A percentile compares a stretch with the other conserved stretches of the same genome.
These are phyloP conservation scores for Pseudonitzschia pungens DNA, from an alignment of 108 stramenopile genomes.

Conservation along the genomic window DNA sequence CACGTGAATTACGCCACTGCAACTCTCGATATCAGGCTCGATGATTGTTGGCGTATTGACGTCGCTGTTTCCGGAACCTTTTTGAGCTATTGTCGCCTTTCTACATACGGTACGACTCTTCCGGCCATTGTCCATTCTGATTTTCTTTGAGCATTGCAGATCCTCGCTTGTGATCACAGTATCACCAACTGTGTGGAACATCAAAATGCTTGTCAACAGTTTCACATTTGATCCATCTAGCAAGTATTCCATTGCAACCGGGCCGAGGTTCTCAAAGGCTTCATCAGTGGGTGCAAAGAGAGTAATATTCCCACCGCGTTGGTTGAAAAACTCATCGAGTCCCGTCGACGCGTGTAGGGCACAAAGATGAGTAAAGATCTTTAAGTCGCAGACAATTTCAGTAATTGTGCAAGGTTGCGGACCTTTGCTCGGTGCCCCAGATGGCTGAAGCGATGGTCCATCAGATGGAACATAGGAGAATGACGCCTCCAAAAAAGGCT, in stretches of 20 bases:
- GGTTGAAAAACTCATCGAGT: slow-evolving; percentile 1
- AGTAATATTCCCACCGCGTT: slow-evolving; percentile 13
- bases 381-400: background rate
- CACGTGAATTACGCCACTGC: slow-evolving; percentile 11
- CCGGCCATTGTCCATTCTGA: slow-evolving; percentile 43
- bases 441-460: background rate
- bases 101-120: slow-evolving; percentile 31
- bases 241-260: background rate
- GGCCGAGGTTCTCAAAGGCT: slow-evolving; percentile 39
- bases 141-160: slow-evolving; percentile 19
- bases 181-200: slow-evolving; percentile 22
- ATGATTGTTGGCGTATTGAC: slow-evolving; percentile 5
- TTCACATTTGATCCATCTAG: slow-evolving; percentile 10
- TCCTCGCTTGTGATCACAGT: background rate
- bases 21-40: slow-evolving; percentile 12
- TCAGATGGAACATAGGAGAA: background rate
- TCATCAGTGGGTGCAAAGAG: slow-evolving; percentile 53
- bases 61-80: slow-evolving; percentile 22
- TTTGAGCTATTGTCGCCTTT: slow-evolving; percentile 7
- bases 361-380: slow-evolving; percentile 1
- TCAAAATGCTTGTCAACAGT: slow-evolving; percentile 26
- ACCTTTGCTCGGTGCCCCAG: background rate
- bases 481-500: too few relatives aligned
- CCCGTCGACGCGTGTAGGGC: background rate
- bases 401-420: slow-evolving; percentile 6